A percentile compares a stretch with the other conserved stretches of the same genome.
These are phyloP conservation scores for Cutaneotrichosporon curvatum DNA, from an alignment of 1,284 basidiomycete genomes.

Conservation along the genomic window DNA sequence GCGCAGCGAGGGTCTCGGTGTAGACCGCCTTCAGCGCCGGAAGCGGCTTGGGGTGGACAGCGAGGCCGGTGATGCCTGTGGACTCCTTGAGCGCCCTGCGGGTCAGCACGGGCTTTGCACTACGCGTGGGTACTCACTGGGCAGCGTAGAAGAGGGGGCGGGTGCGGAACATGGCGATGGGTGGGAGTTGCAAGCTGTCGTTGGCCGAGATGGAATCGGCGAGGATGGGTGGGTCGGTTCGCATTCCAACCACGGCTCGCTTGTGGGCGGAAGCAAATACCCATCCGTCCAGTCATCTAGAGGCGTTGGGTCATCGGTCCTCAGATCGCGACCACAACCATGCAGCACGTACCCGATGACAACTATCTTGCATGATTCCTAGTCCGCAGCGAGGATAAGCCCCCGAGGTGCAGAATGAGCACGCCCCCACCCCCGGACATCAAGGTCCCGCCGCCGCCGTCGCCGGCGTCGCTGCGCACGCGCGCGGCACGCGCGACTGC, in stretches of 20 bases:
- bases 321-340: no score
- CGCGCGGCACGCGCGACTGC: background rate
- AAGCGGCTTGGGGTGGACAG: constrained; percentile 57
- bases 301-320: no score
- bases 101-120: background rate
- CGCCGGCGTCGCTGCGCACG: constrained; percentile 1
- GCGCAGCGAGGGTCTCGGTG: constrained; percentile 65
- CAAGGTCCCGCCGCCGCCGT: constrained; percentile 1
- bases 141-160: constrained; percentile 55
- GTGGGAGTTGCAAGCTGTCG: background rate
- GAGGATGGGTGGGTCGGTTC: no score
- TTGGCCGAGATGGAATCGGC: background rate
- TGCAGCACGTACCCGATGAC: no score
- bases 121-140: constrained; percentile 22
- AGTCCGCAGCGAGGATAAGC: no score
- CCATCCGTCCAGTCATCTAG: background rate
- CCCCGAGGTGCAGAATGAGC: background rate
- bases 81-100: constrained; percentile 56
- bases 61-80: constrained; percentile 64
- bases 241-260: no score
- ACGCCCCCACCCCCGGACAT: constrained; percentile 9
- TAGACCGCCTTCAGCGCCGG: constrained; percentile 70
- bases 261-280: no score
- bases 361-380: no score
- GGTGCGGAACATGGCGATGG: constrained; percentile 62